Conservation (phyloP, 305 asterid species). For the Fraxinus paxiana region DNA sequence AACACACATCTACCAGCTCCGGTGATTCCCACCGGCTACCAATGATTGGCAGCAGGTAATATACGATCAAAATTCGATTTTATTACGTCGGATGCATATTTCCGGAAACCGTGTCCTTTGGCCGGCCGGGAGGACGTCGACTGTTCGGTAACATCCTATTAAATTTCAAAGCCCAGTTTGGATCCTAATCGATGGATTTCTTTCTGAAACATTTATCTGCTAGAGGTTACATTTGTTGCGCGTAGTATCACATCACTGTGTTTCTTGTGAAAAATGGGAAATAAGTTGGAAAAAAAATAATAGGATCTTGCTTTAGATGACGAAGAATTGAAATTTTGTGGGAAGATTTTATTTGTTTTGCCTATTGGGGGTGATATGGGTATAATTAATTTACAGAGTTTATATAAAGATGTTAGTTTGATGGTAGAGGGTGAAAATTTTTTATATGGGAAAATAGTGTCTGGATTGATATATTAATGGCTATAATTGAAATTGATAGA, state of each 20-base stretch:
- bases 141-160: conserved; percentile 36
- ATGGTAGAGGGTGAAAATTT: conserved; percentile 12
- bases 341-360: conserved; percentile 1
- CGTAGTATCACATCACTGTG: conserved; percentile 18
- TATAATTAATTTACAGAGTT: conserved; percentile 6
- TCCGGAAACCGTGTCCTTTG: conserved; percentile 21
- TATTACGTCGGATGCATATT: conserved; percentile 21
- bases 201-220: conserved; percentile 5
- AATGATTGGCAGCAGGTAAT: background rate
- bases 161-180: conserved; percentile 33
- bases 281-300: conserved; percentile 31
- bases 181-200: conserved; percentile 34
- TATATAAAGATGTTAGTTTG: conserved; percentile 18
- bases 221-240: conserved; percentile 20
- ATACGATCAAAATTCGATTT: background rate
- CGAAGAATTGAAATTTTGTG: conserved; percentile 28
- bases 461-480: conserved; percentile 26
- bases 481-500: conserved; percentile 18
- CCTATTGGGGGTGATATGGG: conserved; percentile 21
- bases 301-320: conserved; percentile 19
- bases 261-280: conserved; percentile 24
- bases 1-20: conserved; percentile 7
- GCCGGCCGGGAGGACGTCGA: conserved; percentile 24
- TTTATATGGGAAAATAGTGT: background rate
- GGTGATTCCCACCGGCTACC: conserved; percentile 16